These are phyloP conservation scores for Gloeostereum incarnatum DNA, from an alignment of 768 basidiomycete species.

Conservation along the genomic window DNA sequence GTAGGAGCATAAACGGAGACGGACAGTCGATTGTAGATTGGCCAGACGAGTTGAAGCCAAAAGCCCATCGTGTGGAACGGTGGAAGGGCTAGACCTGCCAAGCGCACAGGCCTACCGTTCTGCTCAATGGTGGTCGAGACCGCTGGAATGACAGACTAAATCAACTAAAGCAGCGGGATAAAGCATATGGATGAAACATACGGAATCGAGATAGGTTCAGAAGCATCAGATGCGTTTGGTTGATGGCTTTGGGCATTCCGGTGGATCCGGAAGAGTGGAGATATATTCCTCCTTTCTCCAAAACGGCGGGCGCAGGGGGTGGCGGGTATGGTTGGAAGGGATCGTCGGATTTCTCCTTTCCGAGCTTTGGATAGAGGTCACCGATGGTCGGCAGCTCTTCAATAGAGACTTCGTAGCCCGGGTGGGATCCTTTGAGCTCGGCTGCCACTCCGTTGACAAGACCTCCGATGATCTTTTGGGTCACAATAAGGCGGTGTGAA, in stretches of 20 bases:
- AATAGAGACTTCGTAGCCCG: conserved; percentile 12
- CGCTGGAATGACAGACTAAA: no score
- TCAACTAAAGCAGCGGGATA: no score
- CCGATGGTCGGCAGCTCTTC: conserved; percentile 21
- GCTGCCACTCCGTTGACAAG: conserved; percentile 19
- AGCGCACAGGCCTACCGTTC: no score
- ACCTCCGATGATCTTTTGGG: conserved; percentile 16
- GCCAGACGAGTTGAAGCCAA: conserved; percentile 14
- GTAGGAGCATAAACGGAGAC: neutral
- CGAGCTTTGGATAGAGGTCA: conserved; percentile 31
- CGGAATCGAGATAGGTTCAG: no score
- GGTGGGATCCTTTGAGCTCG: conserved; percentile 11
- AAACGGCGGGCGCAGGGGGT: neutral
- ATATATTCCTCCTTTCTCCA: conserved; percentile 13
- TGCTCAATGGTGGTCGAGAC: no score
- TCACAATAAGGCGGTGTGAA: conserved; percentile 28
- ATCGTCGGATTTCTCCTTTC: conserved; percentile 18
- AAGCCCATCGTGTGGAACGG: conserved; percentile 29
- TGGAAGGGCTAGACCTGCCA: conserved; percentile 23
- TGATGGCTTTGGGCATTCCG: conserved; percentile 33
- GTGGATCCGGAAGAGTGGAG: conserved; percentile 44
- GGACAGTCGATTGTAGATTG: neutral
- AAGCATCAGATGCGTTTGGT: conserved; percentile 22
- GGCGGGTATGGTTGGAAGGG: conserved; percentile 19
- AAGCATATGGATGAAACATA: no score